Evolutionary conservation across 2,329 filamentous ascomycete species (phyloP), one percentile per base, ranked within the genome.

Genomic region (Fusarium tuaranense): DNA sequence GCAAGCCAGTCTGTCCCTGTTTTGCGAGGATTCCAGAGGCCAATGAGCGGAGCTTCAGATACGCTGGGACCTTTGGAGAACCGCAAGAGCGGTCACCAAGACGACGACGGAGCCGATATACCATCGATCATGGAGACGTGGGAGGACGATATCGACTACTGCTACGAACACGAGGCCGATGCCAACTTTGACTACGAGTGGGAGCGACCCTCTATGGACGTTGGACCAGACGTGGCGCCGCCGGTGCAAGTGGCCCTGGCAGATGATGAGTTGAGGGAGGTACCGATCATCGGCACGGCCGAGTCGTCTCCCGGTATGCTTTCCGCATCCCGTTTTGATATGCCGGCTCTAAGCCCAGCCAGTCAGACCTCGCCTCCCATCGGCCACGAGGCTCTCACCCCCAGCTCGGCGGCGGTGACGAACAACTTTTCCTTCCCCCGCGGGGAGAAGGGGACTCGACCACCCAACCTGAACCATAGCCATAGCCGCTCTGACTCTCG

Each of bases 81-180:
- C n/a, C 81, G 79, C 14, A 70, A 51, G 22, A 67, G 70, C 51
- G 65, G 63, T 57, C 68, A 75, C 27, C 61, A 63, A 7, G 67
- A 75, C 16, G 70, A 60, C 16, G 74, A 72, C 4, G 75, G 65
- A 16, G 76, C 77, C n/a, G 82, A 84, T 4, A 65, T 70, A 5
- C 71, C 82, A 16, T 73, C 76, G n/a, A 75, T 80, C 25, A 82
- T 82, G 9, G 86, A 87, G 75, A 91, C 84, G 74, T 93, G 91
- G 91, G 91, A 93, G 76, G 90, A 92, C 63, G 90, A 90, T 71
- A 92, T 93, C 70, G 91, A 93, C 78, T 93, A 92, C 80, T 92
- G 90, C 78, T 93, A 93, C 77, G 91, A 92, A 73, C 89, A 93
- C 75, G 91, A 91, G 73, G 90, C 88, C 14, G 91, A 93, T 79